phyloP scores from a whole-genome alignment of 169 alveolate genomes.

The Blepharisma undulans region DNA sequence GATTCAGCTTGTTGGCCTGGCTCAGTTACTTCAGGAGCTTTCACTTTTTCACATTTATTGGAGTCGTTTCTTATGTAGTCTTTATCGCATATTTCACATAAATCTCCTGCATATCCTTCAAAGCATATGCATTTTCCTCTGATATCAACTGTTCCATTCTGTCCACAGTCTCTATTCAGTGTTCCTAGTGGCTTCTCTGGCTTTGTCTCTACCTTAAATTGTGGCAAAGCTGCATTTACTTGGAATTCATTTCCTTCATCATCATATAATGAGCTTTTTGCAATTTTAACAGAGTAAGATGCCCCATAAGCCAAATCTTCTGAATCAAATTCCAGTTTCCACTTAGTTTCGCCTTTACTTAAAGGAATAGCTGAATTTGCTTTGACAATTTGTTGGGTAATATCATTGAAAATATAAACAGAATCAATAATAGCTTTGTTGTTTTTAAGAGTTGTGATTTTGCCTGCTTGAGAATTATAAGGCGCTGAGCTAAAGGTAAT shows the following conservation, averaged over 20 bases:
- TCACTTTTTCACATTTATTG: not conserved
- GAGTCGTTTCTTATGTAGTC: not conserved
- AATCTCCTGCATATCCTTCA: conserved; percentile 29
- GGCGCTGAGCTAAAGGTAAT: conserved; percentile 1
- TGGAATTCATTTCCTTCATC: not conserved
- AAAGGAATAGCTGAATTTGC: not conserved
- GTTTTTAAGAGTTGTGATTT: not conserved
- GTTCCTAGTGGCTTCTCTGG: not conserved
- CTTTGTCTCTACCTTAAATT: not conserved
- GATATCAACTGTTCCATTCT: not conserved
- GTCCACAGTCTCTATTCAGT: not conserved
- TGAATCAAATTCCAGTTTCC: not conserved
- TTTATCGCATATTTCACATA: not conserved
- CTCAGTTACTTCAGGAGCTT: not conserved
- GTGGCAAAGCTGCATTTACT: not conserved
- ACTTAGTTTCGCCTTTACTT: not conserved
- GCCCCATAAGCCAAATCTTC: conserved; percentile 17
- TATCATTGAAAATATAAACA: not conserved
- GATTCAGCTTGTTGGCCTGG: not conserved
- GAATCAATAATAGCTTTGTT: not conserved
- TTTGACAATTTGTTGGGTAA: not conserved
- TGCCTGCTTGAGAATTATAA: not conserved
- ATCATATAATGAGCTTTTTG: not conserved
- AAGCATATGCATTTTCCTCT: not conserved
- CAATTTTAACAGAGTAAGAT: not conserved